Percentiles rank a stretch among this genome's conserved stretches.
phyloP scores from a whole-genome alignment of 2,329 filamentous ascomycete genomes.

The Cyanodermella asteris region DNA sequence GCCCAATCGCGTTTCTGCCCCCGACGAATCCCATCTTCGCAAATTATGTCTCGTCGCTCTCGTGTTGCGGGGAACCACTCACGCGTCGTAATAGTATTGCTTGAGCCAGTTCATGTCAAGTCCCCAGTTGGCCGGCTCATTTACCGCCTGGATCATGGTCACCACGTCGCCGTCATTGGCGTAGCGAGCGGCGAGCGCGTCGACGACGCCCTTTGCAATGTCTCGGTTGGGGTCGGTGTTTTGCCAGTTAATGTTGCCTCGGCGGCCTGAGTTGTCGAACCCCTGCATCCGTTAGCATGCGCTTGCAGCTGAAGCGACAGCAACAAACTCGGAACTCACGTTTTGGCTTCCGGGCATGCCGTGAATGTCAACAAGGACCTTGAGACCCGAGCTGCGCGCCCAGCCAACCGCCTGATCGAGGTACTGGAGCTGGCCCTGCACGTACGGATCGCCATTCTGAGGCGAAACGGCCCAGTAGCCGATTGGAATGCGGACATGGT shows the following conservation, averaged over 20 bases:
- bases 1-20: no score
- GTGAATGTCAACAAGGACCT: conserved; percentile 47
- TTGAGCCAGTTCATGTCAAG: conserved; percentile 23
- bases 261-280: conserved; percentile 42
- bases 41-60: no score
- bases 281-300: no score
- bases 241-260: conserved; percentile 17
- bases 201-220: conserved; percentile 8
- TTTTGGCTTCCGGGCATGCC: conserved; percentile 17
- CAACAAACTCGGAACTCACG: conserved; percentile 1
- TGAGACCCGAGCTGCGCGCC: conserved; percentile 35
- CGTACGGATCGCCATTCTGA: conserved; percentile 34
- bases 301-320: conserved; percentile 37
- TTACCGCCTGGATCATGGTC: conserved; percentile 34
- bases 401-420: conserved; percentile 36
- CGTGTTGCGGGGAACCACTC: no score
- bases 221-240: conserved; percentile 8
- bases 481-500: conserved; percentile 42
- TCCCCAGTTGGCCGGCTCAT: conserved; percentile 23
- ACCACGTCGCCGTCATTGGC: conserved; percentile 8
- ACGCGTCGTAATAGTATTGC: conserved; percentile 34
- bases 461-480: conserved; percentile 42
- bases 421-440: conserved; percentile 36
- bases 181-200: conserved; percentile 8
- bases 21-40: no score